A percentile compares a stretch with the other conserved stretches of the same genome.
Conservation (phyloP, 345 rosid genomes). For the Leavenworthia alabamica region DNA sequence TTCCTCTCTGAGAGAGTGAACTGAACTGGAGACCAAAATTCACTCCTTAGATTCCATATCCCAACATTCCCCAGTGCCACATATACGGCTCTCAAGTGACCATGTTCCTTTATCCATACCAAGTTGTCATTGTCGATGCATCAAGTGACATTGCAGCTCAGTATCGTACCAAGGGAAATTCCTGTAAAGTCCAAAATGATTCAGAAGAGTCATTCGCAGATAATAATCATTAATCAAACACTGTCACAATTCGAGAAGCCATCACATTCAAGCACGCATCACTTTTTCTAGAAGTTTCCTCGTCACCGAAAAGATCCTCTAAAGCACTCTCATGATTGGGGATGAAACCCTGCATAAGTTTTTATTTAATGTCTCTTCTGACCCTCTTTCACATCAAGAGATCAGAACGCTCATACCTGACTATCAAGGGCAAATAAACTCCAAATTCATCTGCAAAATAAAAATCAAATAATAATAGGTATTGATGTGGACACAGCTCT, state of each 20-base stretch:
- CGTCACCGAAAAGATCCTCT: slow-evolving; percentile 82
- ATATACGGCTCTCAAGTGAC: slow-evolving; percentile 61
- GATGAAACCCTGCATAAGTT: slow-evolving; percentile 60
- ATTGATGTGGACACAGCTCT: neutral
- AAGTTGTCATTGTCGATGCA: slow-evolving; percentile 88
- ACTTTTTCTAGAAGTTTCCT: slow-evolving; percentile 69
- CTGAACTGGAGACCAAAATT: slow-evolving; percentile 59
- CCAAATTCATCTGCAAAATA: slow-evolving; percentile 94
- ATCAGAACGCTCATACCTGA: slow-evolving; percentile 53
- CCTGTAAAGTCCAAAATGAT: slow-evolving; percentile 42
- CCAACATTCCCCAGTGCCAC: slow-evolving; percentile 83
- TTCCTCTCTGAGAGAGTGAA: slow-evolving; percentile 62
- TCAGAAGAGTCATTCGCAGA: slow-evolving; percentile 16
- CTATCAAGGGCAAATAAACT: slow-evolving; percentile 92
- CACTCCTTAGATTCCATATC: slow-evolving; percentile 89
- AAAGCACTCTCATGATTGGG: slow-evolving; percentile 86
- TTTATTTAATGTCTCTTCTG: neutral
- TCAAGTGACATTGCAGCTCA: slow-evolving; percentile 95
- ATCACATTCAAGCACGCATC: slow-evolving; percentile 83
- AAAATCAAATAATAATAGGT: neutral
- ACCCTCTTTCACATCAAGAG: slow-evolving; percentile 13
- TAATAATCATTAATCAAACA: slow-evolving; percentile 38
- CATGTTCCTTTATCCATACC: slow-evolving; percentile 75
- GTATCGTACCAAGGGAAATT: slow-evolving; percentile 89
- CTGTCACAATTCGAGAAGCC: slow-evolving; percentile 93